phyloP scores from a whole-genome alignment of 495 filamentous ascomycete species.

The Cercophora samala region DNA sequence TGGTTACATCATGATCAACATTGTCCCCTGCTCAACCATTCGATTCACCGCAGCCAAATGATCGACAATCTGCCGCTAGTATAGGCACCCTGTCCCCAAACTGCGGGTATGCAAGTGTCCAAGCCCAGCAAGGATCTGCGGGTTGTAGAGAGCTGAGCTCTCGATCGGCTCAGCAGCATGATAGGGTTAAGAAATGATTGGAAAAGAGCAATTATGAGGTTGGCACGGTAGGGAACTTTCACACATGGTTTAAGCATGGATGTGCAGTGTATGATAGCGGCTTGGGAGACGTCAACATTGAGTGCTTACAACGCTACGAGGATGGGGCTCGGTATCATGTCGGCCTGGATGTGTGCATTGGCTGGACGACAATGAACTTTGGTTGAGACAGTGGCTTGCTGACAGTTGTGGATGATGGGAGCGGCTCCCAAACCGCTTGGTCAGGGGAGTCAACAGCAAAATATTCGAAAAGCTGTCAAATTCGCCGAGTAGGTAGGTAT shows the following conservation, averaged over 20 bases:
- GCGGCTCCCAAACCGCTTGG: too few species aligned
- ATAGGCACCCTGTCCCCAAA: too few species aligned
- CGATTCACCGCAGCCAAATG: background rate
- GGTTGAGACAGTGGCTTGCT: background rate
- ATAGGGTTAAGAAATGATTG: background rate
- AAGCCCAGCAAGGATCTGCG: background rate
- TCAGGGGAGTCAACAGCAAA: too few species aligned
- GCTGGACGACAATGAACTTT: background rate
- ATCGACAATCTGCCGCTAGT: too few species aligned
- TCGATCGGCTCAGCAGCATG: background rate
- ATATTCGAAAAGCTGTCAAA: background rate
- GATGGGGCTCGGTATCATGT: background rate
- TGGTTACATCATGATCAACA: background rate
- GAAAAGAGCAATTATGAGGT: background rate
- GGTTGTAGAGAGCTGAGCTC: background rate
- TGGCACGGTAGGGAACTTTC: background rate
- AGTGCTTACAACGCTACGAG: background rate
- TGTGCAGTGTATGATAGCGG: too few species aligned
- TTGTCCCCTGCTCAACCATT: background rate
- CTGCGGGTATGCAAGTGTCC: background rate
- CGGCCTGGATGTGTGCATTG: too few species aligned
- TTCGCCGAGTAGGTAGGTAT: too few species aligned
- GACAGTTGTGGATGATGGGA: too few species aligned
- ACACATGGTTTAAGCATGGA: too few species aligned
- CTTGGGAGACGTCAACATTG: background rate